Evolutionary conservation across 305 asterid genomes (phyloP), one percentile per base, ranked within the genome.

Genomic region (Plantago coronopus): DNA sequence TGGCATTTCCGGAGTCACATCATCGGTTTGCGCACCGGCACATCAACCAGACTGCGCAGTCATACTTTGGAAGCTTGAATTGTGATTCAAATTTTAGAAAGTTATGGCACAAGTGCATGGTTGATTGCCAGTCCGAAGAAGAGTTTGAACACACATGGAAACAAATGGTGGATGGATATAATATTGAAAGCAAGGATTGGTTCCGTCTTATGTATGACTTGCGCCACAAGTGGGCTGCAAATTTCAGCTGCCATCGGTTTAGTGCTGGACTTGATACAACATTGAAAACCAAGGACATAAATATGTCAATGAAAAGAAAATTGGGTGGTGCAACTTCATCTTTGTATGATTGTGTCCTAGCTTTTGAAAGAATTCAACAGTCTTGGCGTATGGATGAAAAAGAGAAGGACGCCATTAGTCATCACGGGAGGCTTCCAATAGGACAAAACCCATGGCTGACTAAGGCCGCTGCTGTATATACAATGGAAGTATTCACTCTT

Each of bases 221-320:
- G 48, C 46, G 57, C 11, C 20, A 62, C 15, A 62, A 48, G 11
- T 62, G 48, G 66, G 17, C 47, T 47, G 21, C 57, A 11, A 12
- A 25, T 15, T 62, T 49, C 10, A 49, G 44, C 43, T 7, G 4
- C 23, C 23, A 37, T 3, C 27, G 23, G 12, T 50, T 51, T 12
- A 38, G 59, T 63, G 68, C 53, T 29, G 37, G 68, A 10, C 68
- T 63, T 51, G 37, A 50, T 9, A 22, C 57, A 50, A 50, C 57
- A 10, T 50, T 22, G 27, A 50, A 22, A 13, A 22, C 11, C 18
- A 22, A 50, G 34, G 37, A 22, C 57, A 50, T 22, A 50, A 50
- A 50, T 1, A 21, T 22, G 18, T 22, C 57, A 17, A n/a, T 50
- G 15, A 50, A 50, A 50, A 50, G 57, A 22, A 50, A 22, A 50